Evolutionary conservation across 257 asterid genomes (phyloP).

Genomic region (Solanum lycopersicoides): DNA sequence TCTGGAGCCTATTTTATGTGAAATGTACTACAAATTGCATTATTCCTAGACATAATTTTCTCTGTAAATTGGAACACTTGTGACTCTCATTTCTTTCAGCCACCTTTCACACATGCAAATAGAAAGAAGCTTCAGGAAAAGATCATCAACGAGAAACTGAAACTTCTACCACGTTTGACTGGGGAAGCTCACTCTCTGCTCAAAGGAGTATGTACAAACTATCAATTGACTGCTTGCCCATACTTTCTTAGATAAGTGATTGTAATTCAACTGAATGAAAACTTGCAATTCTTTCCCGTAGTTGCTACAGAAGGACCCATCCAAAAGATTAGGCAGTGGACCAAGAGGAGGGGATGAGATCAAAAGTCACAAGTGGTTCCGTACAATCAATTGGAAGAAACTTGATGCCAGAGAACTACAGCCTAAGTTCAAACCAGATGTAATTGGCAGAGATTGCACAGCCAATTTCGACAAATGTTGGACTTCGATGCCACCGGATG

Average conservation of each 20-base stretch:
- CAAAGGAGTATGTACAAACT: slow-evolving; percentile 39
- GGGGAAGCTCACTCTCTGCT: slow-evolving; percentile 77
- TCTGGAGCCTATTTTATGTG: neutral
- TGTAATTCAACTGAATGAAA: neutral
- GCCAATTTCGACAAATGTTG: slow-evolving; percentile 87
- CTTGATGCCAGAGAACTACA: slow-evolving; percentile 57
- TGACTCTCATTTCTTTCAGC: slow-evolving; percentile 32
- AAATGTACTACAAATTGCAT: neutral
- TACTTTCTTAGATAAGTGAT: neutral
- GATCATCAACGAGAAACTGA: slow-evolving; percentile 70
- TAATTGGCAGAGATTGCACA: slow-evolving; percentile 70
- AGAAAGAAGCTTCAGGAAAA: slow-evolving; percentile 92
- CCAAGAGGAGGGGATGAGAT: slow-evolving; percentile 76
- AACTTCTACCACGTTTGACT: slow-evolving; percentile 76
- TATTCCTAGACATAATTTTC: neutral
- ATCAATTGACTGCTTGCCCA: neutral
- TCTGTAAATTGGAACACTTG: neutral
- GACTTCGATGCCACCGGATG: slow-evolving; percentile 84
- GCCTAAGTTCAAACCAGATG: slow-evolving; percentile 78
- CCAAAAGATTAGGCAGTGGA: slow-evolving; percentile 71
- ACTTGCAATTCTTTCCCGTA: slow-evolving; percentile 5
- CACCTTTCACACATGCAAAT: slow-evolving; percentile 71
- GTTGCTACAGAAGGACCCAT: slow-evolving; percentile 76
- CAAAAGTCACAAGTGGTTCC: slow-evolving; percentile 76
- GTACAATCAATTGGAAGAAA: slow-evolving; percentile 70